Conservation (phyloP, 2,329 filamentous ascomycete genomes). For the Botrytis elliptica region DNA sequence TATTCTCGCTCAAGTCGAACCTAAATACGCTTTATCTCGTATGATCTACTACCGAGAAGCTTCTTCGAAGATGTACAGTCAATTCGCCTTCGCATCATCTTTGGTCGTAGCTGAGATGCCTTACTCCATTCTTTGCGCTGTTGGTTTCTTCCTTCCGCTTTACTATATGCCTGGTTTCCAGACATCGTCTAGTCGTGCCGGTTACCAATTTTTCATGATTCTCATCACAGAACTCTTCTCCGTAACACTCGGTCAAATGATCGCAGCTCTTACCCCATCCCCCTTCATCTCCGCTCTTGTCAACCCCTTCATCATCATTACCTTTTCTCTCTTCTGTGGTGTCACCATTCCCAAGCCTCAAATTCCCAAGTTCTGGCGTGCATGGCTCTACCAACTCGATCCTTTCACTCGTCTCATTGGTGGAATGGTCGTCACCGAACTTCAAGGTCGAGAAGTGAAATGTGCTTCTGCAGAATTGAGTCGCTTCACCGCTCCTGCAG, state of each 20-base stretch:
- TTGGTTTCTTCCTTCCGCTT: slow-evolving; percentile 76
- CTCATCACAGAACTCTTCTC: slow-evolving; percentile 82
- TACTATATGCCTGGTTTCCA: slow-evolving; percentile 84
- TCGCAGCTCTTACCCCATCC: slow-evolving; percentile 74
- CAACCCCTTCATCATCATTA: slow-evolving; percentile 80
- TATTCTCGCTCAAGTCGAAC: slow-evolving; percentile 80
- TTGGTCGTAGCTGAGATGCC: slow-evolving; percentile 84
- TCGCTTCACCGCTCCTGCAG: slow-evolving; percentile 63
- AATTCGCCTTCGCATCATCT: slow-evolving; percentile 72
- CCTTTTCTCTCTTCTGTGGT: slow-evolving; percentile 83
- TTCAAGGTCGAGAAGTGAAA: slow-evolving; percentile 62
- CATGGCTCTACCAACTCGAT: slow-evolving; percentile 79
- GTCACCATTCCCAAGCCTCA: slow-evolving; percentile 76
- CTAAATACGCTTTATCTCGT: slow-evolving; percentile 77
- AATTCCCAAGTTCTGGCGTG: slow-evolving; percentile 76
- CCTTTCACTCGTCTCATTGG: slow-evolving; percentile 80
- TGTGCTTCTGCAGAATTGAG: slow-evolving; percentile 65
- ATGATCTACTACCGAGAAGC: slow-evolving; percentile 84
- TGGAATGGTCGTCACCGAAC: slow-evolving; percentile 75
- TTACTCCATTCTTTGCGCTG: slow-evolving; percentile 76
- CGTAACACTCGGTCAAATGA: slow-evolving; percentile 73
- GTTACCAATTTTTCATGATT: slow-evolving; percentile 84
- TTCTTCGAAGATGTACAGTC: slow-evolving; percentile 81
- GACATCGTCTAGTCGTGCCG: slow-evolving; percentile 61
- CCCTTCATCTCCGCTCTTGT: slow-evolving; percentile 77